Percentiles rank a stretch among this genome's conserved stretches.
Conservation (phyloP, 345 rosid species). For the Populus tremula region DNA sequence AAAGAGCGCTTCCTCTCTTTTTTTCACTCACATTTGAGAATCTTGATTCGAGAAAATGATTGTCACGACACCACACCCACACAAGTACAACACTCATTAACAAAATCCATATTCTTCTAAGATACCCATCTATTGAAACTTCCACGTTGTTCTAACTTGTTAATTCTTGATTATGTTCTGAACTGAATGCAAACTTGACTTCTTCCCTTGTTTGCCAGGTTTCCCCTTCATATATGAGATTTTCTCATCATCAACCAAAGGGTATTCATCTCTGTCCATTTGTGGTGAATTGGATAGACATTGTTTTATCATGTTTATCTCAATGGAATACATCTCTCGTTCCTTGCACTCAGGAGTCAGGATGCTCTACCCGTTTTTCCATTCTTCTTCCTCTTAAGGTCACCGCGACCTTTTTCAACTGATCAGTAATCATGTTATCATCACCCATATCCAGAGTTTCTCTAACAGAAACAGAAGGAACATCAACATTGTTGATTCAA, state of each 20-base stretch:
- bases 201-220: conserved; percentile 13
- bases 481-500: background rate
- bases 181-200: conserved; percentile 20
- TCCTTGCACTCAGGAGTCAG: background rate
- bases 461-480: conserved; percentile 11
- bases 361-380: conserved; percentile 10
- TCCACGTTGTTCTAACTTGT: conserved; percentile 22
- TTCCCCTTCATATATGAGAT: conserved; percentile 10
- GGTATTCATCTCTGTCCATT: conserved; percentile 7
- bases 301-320: conserved; percentile 10
- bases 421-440: background rate
- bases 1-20: too few relatives aligned
- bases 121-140: conserved; percentile 22
- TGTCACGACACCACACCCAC: too few relatives aligned
- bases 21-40: too few relatives aligned
- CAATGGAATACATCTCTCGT: conserved; percentile 16
- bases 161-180: conserved; percentile 15
- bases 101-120: conserved; percentile 22
- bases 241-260: conserved; percentile 3
- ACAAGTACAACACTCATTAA: background rate
- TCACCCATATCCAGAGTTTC: conserved; percentile 5
- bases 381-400: conserved; percentile 2
- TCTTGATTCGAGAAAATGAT: too few relatives aligned
- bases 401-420: conserved; percentile 14
- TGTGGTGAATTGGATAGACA: conserved; percentile 16